Conservation (phyloP, 2,329 filamentous ascomycete genomes). For the Alternaria novae-zelandiae region DNA sequence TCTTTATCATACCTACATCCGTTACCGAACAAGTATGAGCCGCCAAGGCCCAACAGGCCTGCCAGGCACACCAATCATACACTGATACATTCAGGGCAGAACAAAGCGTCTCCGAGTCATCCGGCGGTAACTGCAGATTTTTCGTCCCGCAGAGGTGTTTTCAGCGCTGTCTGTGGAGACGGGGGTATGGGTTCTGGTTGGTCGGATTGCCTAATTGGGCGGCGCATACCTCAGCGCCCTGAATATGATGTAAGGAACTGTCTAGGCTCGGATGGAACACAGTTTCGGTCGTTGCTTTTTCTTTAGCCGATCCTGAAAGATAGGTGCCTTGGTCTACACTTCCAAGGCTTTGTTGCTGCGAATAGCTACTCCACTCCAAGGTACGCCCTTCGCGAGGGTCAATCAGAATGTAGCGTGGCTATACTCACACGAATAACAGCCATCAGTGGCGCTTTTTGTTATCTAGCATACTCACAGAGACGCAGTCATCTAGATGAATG, state of each 20-base stretch:
- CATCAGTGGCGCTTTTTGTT: neutral
- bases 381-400: neutral
- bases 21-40: neutral
- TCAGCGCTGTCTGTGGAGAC: neutral
- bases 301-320: neutral
- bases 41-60: neutral
- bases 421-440: neutral
- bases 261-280: neutral
- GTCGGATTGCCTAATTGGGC: conserved; percentile 7
- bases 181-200: conserved; percentile 2
- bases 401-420: neutral
- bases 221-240: conserved; percentile 2
- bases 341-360: neutral
- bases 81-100: conserved; percentile 11
- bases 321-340: neutral
- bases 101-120: neutral
- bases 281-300: neutral
- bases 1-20: neutral
- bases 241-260: neutral
- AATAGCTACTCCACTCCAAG: neutral
- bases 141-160: conserved; percentile 1
- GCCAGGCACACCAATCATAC: neutral
- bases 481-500: neutral
- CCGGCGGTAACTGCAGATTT: conserved; percentile 7
- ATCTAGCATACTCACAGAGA: neutral